Evolutionary conservation across 805 yeast species (phyloP).

Genomic region (Candida awuae): DNA sequence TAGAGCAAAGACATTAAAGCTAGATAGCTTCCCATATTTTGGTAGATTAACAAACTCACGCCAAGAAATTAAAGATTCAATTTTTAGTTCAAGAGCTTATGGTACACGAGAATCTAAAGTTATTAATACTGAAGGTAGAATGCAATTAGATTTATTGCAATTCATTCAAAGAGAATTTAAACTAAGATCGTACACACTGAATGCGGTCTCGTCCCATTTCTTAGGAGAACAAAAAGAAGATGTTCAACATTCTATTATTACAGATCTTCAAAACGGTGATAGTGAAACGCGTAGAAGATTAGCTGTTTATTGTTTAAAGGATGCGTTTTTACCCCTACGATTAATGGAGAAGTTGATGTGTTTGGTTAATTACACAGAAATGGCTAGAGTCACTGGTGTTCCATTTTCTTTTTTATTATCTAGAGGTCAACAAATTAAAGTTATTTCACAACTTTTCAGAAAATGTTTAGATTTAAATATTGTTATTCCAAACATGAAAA

Average conservation of each 20-base stretch:
- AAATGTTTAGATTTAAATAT: conserved; percentile 83
- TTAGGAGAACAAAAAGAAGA: conserved; percentile 95
- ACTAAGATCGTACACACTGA: conserved; percentile 86
- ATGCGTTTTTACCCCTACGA: conserved; percentile 86
- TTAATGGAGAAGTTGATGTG: conserved; percentile 92
- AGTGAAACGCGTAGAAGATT: conserved; percentile 88
- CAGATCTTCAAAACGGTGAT: conserved; percentile 87
- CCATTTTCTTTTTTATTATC: conserved; percentile 84
- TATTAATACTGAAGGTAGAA: conserved; percentile 89
- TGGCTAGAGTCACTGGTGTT: conserved; percentile 99
- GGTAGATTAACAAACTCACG: conserved; percentile 61
- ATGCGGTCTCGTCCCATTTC: conserved; percentile 91
- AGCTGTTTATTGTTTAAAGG: conserved; percentile 95
- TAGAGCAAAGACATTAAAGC: conserved; percentile 67
- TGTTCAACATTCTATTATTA: conserved; percentile 93
- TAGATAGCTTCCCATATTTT: conserved; percentile 71
- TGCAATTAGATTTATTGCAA: conserved; percentile 89
- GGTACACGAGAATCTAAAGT: conserved; percentile 93
- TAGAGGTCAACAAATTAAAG: conserved; percentile 97
- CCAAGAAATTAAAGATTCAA: conserved; percentile 74
- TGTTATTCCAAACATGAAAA: conserved; percentile 83
- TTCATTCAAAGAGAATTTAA: conserved; percentile 93
- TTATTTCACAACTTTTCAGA: conserved; percentile 87
- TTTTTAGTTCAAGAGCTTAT: conserved; percentile 89
- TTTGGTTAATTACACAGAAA: conserved; percentile 91